Percentiles rank a stretch among this genome's conserved stretches.
These are phyloP conservation scores for Alternaria gaisen DNA, from an alignment of 2,329 filamentous ascomycete genomes.

Conservation along the genomic window DNA sequence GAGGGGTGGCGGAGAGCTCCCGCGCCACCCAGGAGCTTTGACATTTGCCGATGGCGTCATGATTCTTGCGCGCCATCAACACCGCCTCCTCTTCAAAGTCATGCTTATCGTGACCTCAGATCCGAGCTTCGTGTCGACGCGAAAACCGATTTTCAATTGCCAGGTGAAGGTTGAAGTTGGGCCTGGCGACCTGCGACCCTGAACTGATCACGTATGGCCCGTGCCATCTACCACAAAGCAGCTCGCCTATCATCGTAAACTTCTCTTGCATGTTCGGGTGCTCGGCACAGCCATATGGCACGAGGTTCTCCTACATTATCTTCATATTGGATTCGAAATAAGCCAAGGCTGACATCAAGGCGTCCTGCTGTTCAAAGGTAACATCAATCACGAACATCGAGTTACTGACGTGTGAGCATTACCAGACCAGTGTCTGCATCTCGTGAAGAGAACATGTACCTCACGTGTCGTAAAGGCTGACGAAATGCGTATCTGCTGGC, in stretches of 20 bases:
- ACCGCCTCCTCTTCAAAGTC: not conserved
- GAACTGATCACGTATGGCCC: not conserved
- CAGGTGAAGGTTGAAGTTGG: not conserved
- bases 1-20: constrained; percentile 38
- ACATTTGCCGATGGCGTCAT: constrained; percentile 42
- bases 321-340: not conserved
- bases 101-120: not conserved
- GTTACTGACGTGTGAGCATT: not conserved
- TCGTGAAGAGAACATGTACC: not conserved
- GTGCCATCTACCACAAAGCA: not conserved
- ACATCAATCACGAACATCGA: not conserved
- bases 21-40: constrained; percentile 36
- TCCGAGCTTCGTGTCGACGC: rapidly evolving
- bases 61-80: constrained; percentile 13
- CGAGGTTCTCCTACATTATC: not conserved
- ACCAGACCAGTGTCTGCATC: not conserved
- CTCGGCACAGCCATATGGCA: not conserved
- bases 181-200: not conserved
- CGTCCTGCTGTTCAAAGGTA: not conserved
- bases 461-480: not conserved
- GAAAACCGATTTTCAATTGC: no score
- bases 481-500: no score
- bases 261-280: not conserved
- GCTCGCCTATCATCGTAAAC: not conserved
- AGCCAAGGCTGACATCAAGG: not conserved